Conservation (phyloP, 805 yeast species). For the Candida xiaguanensis region DNA sequence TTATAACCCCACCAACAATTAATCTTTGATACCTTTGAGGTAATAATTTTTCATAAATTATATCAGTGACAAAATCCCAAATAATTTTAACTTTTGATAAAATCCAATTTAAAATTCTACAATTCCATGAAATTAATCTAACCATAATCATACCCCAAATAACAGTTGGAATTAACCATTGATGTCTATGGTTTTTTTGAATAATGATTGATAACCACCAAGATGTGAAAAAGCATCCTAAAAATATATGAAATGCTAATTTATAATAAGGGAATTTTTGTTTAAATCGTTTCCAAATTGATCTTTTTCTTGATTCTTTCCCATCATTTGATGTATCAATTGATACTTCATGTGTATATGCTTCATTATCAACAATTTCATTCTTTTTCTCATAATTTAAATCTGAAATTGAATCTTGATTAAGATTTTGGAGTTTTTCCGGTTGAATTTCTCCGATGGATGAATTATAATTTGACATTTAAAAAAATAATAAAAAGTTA, state of each 20-base stretch:
- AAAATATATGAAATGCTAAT: slow-evolving; percentile 18
- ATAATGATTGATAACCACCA: slow-evolving; percentile 57
- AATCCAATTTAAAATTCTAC: slow-evolving; percentile 23
- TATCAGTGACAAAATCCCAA: slow-evolving; percentile 31
- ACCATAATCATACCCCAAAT: slow-evolving; percentile 49
- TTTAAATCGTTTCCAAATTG: slow-evolving; percentile 11
- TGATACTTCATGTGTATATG: slow-evolving; percentile 4
- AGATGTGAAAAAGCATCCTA: slow-evolving; percentile 43
- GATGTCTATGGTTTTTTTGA: slow-evolving; percentile 45
- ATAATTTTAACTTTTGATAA: slow-evolving; percentile 16
- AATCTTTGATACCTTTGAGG: slow-evolving; percentile 40
- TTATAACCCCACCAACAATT: slow-evolving; percentile 41
- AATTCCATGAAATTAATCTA: slow-evolving; percentile 49
- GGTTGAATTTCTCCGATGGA: slow-evolving; percentile 10
- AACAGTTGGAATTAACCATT: slow-evolving; percentile 58
- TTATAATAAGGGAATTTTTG: slow-evolving; percentile 14
- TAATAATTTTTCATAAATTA: slow-evolving; percentile 35
- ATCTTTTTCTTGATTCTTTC: too few relatives aligned
- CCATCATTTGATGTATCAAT: background rate
- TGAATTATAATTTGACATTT: background rate
- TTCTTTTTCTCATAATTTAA: slow-evolving; percentile 7
- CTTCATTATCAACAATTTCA: background rate
- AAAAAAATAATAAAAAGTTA: background rate
- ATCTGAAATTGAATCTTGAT: slow-evolving; percentile 3
- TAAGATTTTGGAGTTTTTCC: background rate